A percentile compares a stretch with the other conserved stretches of the same genome.
These are phyloP conservation scores for Aspergillaceae sp. DNA, from an alignment of 2,329 filamentous ascomycete species.

Conservation along the genomic window DNA sequence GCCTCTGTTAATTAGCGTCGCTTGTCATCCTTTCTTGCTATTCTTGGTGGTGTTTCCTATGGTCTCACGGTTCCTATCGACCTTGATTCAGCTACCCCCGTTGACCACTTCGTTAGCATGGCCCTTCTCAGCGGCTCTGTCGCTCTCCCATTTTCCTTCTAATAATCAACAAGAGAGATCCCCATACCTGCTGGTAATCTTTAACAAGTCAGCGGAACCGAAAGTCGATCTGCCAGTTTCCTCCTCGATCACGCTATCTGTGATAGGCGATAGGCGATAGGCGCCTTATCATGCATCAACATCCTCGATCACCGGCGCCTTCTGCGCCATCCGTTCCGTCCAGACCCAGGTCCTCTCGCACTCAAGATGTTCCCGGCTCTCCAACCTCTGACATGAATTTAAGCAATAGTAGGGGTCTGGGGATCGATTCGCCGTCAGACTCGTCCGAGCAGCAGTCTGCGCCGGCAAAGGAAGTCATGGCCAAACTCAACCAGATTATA, in stretches of 20 bases:
- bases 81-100: not conserved
- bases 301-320: constrained; percentile 65
- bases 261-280: not conserved
- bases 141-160: constrained; percentile 27
- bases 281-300: constrained; percentile 68
- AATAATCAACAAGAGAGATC: constrained; percentile 11
- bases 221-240: constrained; percentile 1
- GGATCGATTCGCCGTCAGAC: constrained; percentile 43
- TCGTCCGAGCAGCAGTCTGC: constrained; percentile 32
- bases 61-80: not conserved
- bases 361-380: constrained; percentile 56
- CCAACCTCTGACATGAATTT: constrained; percentile 45
- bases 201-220: not conserved
- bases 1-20: constrained; percentile 10
- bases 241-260: not conserved
- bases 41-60: not conserved
- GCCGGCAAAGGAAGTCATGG: constrained; percentile 56
- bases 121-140: constrained; percentile 23
- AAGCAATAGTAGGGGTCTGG: constrained; percentile 43
- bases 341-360: constrained; percentile 62
- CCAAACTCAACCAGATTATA: constrained; percentile 86
- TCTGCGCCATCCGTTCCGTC: constrained; percentile 65
- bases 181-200: not conserved
- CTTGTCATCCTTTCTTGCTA: constrained; percentile 3
- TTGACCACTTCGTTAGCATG: constrained; percentile 25